Percentiles rank a stretch among this genome's conserved stretches.
These are phyloP conservation scores for Pseudomonodictys pantanalensis DNA, from an alignment of 495 filamentous ascomycete genomes.

Conservation along the genomic window DNA sequence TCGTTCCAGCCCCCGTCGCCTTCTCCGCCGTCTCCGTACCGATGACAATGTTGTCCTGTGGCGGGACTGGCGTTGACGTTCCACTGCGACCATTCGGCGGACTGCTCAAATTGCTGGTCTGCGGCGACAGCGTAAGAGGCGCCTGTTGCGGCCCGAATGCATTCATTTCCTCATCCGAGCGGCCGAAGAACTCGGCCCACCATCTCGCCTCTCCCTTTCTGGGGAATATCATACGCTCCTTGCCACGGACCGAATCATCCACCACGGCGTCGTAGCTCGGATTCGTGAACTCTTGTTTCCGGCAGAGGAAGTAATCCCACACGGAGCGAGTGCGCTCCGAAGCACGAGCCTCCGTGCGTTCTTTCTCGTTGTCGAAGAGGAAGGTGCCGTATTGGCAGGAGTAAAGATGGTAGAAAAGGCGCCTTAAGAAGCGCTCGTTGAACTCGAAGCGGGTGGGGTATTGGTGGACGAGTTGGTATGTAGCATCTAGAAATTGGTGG, in stretches of 20 bases:
- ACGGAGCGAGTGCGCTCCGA: conserved; percentile 77
- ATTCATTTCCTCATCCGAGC: conserved; percentile 92
- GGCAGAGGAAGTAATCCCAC: conserved; percentile 90
- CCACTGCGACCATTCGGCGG: conserved; percentile 15
- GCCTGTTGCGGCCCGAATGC: conserved; percentile 34
- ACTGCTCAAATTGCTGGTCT: conserved; percentile 4
- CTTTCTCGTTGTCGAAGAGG: conserved; percentile 90
- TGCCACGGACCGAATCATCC: conserved; percentile 72
- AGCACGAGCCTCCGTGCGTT: conserved; percentile 71
- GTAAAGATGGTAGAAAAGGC: conserved; percentile 90
- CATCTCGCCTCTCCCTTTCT: conserved; percentile 66
- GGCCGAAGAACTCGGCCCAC: conserved; percentile 88
- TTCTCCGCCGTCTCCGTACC: conserved; percentile 23
- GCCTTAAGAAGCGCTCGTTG: conserved; percentile 89
- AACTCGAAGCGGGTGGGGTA: conserved; percentile 92
- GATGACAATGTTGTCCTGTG: conserved; percentile 18
- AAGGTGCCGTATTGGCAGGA: conserved; percentile 98
- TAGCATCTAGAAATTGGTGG: conserved; percentile 96
- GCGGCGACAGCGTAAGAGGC: background rate
- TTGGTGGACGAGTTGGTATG: conserved; percentile 85
- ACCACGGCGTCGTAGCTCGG: conserved; percentile 70
- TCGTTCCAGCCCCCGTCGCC: conserved; percentile 24
- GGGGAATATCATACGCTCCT: conserved; percentile 83
- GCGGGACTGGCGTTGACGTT: background rate
- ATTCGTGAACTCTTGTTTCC: conserved; percentile 76